Evolutionary conservation across 768 basidiomycete genomes (phyloP), one percentile per base, ranked within the genome.

Genomic region (Hirschioporus abietinus): DNA sequence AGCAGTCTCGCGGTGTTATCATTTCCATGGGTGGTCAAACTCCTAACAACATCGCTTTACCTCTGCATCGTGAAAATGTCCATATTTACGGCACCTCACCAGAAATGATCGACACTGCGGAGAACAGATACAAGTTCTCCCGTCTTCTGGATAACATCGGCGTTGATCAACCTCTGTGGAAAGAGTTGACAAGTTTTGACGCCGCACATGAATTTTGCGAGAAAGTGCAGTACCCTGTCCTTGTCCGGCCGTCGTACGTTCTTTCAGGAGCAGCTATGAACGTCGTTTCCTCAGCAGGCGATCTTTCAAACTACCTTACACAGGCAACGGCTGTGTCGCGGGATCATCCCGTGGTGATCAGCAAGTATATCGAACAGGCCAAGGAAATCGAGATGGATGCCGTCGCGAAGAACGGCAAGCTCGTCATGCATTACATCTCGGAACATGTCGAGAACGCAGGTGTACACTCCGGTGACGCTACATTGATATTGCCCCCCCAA

Each of bases 311-410:
- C 76, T 99, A 98, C 76, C 84, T 99, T 67, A 91, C 90, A 0
- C 96, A 95, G 78, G 97, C 97, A 23, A 91, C 96, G 24, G 95
- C 93, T 65, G 95, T 99, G 66, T 99, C 97, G 58, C 89, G 93
- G 60, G 94, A 96, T 35, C 93, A 97, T 73, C 96, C 96, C 1
- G 96, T 98, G 69, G 96, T 99, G 72, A 99, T 99, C 78, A 92
- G 93, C 69, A 99, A 99, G 78, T 99, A 97, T 80, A 97, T 99
- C 76, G 96, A 99, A 76, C 93, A 97, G 76, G 97, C 97, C 34
- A 99, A 99, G 83, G 97, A 99, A 80, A 99, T 99, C 71, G 97
- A 99, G 82, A 98, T 99, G 95, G 97, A 99, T 74, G 97, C 97
- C 24, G 88, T 99, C 52, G 97, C 97, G 35, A 92, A 92, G 78